A percentile compares a stretch with the other conserved stretches of the same genome.
phyloP scores from a whole-genome alignment of 139 green algal species.

The Edaphochlamys debaryana region DNA sequence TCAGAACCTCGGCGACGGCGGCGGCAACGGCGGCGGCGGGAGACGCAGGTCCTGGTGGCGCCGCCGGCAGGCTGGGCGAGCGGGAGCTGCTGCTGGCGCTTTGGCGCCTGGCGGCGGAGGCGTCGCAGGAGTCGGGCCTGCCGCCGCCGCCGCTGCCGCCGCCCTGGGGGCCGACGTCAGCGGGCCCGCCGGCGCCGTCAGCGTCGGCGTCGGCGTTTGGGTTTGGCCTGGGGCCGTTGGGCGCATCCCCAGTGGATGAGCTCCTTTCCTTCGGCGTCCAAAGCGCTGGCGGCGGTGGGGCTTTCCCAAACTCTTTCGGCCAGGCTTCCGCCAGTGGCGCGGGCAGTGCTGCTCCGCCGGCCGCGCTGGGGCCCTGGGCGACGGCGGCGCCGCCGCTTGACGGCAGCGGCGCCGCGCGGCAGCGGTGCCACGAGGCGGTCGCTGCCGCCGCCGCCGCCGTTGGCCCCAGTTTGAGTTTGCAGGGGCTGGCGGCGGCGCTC shows the following conservation, averaged over 20 bases:
- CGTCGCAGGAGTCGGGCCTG: too few relatives aligned
- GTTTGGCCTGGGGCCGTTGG: too few relatives aligned
- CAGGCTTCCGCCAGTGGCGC: too few relatives aligned
- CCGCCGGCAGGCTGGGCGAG: not conserved
- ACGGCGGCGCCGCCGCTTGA: not conserved
- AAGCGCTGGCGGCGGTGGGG: too few relatives aligned
- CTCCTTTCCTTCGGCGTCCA: too few relatives aligned
- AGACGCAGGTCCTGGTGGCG: not conserved
- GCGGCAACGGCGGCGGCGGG: not conserved
- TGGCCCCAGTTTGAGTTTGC: not conserved
- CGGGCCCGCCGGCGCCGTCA: not conserved
- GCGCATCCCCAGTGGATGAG: too few relatives aligned
- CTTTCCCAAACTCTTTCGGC: too few relatives aligned
- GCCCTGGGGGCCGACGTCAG: constrained; percentile 1
- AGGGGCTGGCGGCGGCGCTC: not conserved
- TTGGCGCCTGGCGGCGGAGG: constrained; percentile 25
- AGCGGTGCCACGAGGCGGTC: not conserved
- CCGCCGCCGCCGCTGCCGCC: constrained; percentile 1
- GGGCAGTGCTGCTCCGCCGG: too few relatives aligned
- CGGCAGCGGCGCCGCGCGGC: not conserved
- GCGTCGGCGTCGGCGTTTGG: too few relatives aligned
- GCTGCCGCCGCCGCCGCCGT: not conserved
- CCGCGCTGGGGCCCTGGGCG: not conserved
- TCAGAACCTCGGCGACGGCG: too few relatives aligned
- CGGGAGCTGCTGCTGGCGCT: not conserved